Conservation (phyloP, 805 yeast species). For the Candida krabiensis region DNA sequence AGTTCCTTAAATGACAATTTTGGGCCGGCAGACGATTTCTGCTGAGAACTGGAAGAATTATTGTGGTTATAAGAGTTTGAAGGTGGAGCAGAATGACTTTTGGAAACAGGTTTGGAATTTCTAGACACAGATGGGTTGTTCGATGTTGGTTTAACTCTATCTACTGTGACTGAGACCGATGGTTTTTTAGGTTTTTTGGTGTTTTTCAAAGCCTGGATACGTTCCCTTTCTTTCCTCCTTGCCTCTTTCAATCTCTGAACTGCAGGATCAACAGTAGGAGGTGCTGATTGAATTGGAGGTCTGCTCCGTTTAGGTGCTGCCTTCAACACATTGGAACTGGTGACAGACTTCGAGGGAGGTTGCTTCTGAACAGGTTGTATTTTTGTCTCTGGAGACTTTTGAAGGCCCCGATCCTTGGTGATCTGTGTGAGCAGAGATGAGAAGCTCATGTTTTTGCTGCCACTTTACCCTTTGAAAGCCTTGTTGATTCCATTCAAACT, state of each 20-base stretch:
- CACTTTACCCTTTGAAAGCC: neutral
- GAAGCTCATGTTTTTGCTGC: conserved; percentile 19
- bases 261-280: conserved; percentile 75
- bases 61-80: too few species aligned
- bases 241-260: conserved; percentile 68
- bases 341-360: neutral
- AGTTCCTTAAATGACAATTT: conserved; percentile 64
- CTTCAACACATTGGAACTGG: neutral
- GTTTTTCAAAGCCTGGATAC: conserved; percentile 33
- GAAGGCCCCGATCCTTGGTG: conserved; percentile 22
- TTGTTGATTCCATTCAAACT: neutral
- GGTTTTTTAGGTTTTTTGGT: conserved; percentile 16
- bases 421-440: conserved; percentile 30
- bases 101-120: conserved; percentile 1
- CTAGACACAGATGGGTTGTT: conserved; percentile 9
- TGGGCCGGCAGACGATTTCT: conserved; percentile 28
- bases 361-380: neutral
- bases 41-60: too few species aligned
- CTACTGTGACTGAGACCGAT: conserved; percentile 1
- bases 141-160: conserved; percentile 7
- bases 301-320: neutral
- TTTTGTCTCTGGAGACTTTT: neutral
- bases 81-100: conserved; percentile 2
- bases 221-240: conserved; percentile 54
- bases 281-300: conserved; percentile 1